Evolutionary conservation across 352 stramenopile species (phyloP).

Genomic region (Globisporangium viniferum): DNA sequence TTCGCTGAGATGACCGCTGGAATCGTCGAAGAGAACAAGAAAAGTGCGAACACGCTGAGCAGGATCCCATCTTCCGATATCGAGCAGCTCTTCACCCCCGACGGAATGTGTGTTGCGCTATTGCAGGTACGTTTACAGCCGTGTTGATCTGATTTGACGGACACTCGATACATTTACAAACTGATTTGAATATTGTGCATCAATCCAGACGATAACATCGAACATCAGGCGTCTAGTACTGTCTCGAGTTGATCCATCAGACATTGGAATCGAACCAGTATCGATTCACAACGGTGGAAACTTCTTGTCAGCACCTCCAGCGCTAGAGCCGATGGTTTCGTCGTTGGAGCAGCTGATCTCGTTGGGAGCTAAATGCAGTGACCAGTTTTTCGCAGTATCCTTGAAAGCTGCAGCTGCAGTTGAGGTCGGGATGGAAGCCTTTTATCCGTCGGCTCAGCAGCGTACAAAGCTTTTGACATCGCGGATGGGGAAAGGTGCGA

Average conservation of each 20-base stretch:
- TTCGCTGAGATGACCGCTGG: conserved; percentile 15
- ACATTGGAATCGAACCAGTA: conserved; percentile 63
- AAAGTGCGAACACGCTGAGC: background rate
- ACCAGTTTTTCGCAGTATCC: conserved; percentile 77
- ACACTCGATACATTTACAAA: background rate
- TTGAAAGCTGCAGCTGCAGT: conserved; percentile 81
- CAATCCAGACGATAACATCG: conserved; percentile 64
- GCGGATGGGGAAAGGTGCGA: conserved; percentile 81
- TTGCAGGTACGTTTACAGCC: conserved; percentile 35
- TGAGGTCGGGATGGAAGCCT: conserved; percentile 84
- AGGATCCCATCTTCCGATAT: conserved; percentile 6
- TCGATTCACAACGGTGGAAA: conserved; percentile 33
- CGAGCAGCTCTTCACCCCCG: conserved; percentile 41
- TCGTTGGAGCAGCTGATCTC: conserved; percentile 78
- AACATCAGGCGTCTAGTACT: conserved; percentile 82
- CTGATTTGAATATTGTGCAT: conserved; percentile 3
- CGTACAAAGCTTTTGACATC: conserved; percentile 77
- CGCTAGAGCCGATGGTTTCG: conserved; percentile 57
- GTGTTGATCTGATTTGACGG: background rate
- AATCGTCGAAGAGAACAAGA: conserved; percentile 2
- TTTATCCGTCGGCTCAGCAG: conserved; percentile 83
- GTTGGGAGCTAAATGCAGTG: conserved; percentile 73
- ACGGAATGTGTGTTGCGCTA: conserved; percentile 65
- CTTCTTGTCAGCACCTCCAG: conserved; percentile 54
- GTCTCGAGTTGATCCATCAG: conserved; percentile 66